A percentile compares a stretch with the other conserved stretches of the same genome.
These are phyloP conservation scores for Pseudonitzschia multiseries DNA, from an alignment of 108 stramenopile genomes.

Conservation along the genomic window DNA sequence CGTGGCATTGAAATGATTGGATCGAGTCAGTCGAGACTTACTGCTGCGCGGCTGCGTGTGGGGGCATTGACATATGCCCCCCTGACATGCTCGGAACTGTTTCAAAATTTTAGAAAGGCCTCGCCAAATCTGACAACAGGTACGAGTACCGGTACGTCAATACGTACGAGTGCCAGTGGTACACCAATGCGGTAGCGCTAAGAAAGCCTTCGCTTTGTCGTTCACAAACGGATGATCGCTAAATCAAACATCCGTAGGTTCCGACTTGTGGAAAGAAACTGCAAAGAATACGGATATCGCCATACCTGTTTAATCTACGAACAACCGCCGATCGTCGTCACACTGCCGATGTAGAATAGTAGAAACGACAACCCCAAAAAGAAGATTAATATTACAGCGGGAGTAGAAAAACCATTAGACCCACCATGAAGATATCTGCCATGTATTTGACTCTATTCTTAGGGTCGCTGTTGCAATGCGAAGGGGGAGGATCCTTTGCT, in stretches of 20 bases:
- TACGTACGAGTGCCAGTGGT: no score
- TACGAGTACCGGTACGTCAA: neutral
- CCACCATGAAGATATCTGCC: neutral
- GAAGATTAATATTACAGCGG: neutral
- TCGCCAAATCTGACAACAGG: neutral
- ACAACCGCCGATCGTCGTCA: no score
- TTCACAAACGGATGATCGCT: neutral
- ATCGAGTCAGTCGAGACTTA: neutral
- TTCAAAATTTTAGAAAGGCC: neutral
- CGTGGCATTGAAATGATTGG: no score
- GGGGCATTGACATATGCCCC: no score
- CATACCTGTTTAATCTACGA: no score
- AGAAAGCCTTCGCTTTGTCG: neutral
- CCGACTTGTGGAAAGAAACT: neutral
- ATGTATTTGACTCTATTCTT: neutral
- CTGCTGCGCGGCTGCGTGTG: no score
- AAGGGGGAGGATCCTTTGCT: constrained; percentile 23
- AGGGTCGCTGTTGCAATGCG: neutral
- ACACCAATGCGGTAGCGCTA: neutral
- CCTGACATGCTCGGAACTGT: neutral
- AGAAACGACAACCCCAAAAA: no score
- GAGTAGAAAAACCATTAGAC: neutral
- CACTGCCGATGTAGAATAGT: no score
- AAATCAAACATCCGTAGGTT: neutral
- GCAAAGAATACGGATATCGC: neutral